Percentiles rank a stretch among this genome's conserved stretches.
Evolutionary conservation across 2,329 filamentous ascomycete genomes (phyloP).

Genomic region (Nothophaeocryptopus gaeumannii): DNA sequence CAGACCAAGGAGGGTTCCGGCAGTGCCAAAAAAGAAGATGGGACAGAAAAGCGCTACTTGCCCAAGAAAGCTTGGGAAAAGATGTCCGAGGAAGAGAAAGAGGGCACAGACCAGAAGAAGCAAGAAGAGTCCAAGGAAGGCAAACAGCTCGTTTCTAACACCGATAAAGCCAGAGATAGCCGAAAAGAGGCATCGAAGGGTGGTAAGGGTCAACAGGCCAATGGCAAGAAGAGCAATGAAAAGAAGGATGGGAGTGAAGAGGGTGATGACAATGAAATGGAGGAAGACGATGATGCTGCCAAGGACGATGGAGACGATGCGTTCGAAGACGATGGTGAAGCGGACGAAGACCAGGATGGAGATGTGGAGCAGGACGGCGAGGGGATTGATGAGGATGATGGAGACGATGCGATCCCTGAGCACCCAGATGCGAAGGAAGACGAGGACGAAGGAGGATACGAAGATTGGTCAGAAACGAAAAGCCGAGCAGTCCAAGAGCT

Average conservation of each 20-base stretch:
- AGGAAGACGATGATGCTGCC: constrained; percentile 25
- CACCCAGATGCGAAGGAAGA: constrained; percentile 13
- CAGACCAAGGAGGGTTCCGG: constrained; percentile 50
- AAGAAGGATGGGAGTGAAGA: constrained; percentile 24
- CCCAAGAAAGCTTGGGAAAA: constrained; percentile 51
- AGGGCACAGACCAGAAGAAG: constrained; percentile 43
- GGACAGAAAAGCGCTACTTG: constrained; percentile 45
- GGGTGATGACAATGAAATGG: constrained; percentile 33
- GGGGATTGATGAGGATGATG: constrained; percentile 30
- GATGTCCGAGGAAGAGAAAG: constrained; percentile 46
- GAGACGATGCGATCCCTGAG: constrained; percentile 27
- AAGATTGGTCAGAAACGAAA: constrained; percentile 25
- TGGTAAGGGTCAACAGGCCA: not conserved
- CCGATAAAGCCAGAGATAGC: constrained; percentile 40
- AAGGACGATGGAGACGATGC: constrained; percentile 33
- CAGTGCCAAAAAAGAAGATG: constrained; percentile 45
- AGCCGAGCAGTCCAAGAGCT: constrained; percentile 12
- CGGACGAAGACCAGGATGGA: constrained; percentile 23
- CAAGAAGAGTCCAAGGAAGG: constrained; percentile 40
- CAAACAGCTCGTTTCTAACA: constrained; percentile 47
- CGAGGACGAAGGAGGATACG: constrained; percentile 12
- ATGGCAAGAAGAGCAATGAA: constrained; percentile 12
- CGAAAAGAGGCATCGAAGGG: constrained; percentile 17
- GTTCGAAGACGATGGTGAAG: constrained; percentile 32
- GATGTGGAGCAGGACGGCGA: constrained; percentile 25